phyloP scores from a whole-genome alignment of 306 rosid genomes.

The Fragaria iinumae region DNA sequence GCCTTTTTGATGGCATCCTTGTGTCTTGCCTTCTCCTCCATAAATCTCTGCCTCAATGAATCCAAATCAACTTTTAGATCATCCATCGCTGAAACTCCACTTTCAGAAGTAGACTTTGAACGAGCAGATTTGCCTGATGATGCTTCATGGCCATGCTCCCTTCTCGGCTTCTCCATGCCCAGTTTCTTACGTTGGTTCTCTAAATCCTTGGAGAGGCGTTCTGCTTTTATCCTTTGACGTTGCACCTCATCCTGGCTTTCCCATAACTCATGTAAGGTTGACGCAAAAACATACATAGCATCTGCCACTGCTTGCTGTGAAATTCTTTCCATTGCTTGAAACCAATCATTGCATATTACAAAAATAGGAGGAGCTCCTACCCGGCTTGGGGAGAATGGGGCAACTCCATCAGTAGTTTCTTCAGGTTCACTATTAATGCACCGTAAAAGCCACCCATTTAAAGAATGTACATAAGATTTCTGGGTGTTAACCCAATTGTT shows the following conservation, averaged over 20 bases:
- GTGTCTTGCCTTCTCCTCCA: constrained; percentile 79
- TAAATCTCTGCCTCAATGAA: constrained; percentile 64
- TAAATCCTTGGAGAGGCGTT: constrained; percentile 65
- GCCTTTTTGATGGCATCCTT: constrained; percentile 72
- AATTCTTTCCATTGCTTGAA: constrained; percentile 80
- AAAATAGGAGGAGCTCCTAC: constrained; percentile 86
- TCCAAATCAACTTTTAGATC: constrained; percentile 88
- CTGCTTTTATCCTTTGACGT: constrained; percentile 77
- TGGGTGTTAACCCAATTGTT: constrained; percentile 84
- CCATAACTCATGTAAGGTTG: constrained; percentile 73
- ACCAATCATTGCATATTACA: constrained; percentile 86
- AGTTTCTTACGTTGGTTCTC: constrained; percentile 67
- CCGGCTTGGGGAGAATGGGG: constrained; percentile 89
- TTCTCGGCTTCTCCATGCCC: constrained; percentile 50
- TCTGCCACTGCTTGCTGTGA: constrained; percentile 71
- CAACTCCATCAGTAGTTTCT: constrained; percentile 82
- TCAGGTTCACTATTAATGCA: constrained; percentile 75
- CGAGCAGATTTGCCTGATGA: constrained; percentile 40
- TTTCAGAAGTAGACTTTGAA: constrained; percentile 56
- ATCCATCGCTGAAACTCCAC: constrained; percentile 80
- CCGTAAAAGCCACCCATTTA: constrained; percentile 81
- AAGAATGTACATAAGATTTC: constrained; percentile 74
- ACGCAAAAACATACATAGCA: constrained; percentile 75
- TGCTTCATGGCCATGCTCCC: constrained; percentile 48
- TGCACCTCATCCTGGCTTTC: constrained; percentile 89